Base-by-base conservation (phyloP, 1,139 yeast genomes). In the Saccharomyces hybrid region DNA sequence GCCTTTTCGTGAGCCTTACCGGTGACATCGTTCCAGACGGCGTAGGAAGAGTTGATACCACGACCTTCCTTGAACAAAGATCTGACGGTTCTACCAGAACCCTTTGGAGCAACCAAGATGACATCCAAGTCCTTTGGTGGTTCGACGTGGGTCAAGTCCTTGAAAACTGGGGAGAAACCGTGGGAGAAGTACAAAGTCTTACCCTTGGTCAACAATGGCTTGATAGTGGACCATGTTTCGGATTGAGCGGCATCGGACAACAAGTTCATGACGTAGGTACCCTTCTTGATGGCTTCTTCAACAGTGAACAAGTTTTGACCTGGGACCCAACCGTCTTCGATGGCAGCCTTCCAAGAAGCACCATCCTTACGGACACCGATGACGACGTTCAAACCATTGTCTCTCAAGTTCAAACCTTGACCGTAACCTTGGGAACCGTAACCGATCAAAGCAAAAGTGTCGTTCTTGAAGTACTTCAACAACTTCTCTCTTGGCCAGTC, bases 361-460 rank as follows among this genome's bases (percentile, higher is more conserved):
- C 99, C 99, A 72, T 88, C 78, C 82, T 93, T 89, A 79, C 99
- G 86, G 70, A 93, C 99, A 83, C 99, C 99, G 67, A 93, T 81
- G 75, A 93, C 88, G 69, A 93, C 99, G 75, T 93, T 93, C 72
- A 93, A 77, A 75, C 99, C 99, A 71, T 93, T 91, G 82, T 93
- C 99, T 81, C 99, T 88, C 81, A 93, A 79, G 90, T 93, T 93
- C 70, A 93, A 85, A 78, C 97, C 98, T 82, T 93, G 99, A 74
- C 99, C 99, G 82, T 93, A 91, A 79, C 99, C 99, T 81, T 93
- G 99, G 67, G 99, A 93, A 73, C 99, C 99, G 84, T 93, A 93
- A 78, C 99, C 99, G 68, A 93, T 91, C 73, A 93, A 79, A 66
- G 99, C 98, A 72, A 93, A 79, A 61, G 99, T 93, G 76, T 93